Evolutionary conservation across 139 green algal genomes (phyloP).

Genomic region (Picochlorum sp.): DNA sequence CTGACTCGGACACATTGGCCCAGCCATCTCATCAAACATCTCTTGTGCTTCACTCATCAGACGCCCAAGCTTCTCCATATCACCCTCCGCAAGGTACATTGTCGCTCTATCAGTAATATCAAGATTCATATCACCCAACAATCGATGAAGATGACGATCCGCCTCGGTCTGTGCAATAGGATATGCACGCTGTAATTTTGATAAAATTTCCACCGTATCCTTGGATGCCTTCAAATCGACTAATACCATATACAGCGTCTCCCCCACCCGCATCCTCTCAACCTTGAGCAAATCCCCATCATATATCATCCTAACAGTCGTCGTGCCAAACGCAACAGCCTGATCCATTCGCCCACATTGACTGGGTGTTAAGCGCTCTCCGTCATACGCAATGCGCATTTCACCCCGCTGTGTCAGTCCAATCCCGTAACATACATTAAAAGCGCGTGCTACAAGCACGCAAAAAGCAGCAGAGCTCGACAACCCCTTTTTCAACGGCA

Average conservation of each 20-base stretch:
- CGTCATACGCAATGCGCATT: slow-evolving; percentile 64
- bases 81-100: slow-evolving; percentile 32
- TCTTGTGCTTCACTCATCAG: slow-evolving; percentile 53
- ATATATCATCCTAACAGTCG: slow-evolving; percentile 53
- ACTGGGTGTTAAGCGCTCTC: slow-evolving; percentile 57
- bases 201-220: slow-evolving; percentile 60
- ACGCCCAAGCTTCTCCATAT: slow-evolving; percentile 24
- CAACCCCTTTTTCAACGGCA: slow-evolving; percentile 62
- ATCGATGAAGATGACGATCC: slow-evolving; percentile 30
- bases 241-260: slow-evolving; percentile 33
- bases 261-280: slow-evolving; percentile 13
- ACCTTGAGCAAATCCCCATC: slow-evolving; percentile 45
- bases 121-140: slow-evolving; percentile 46
- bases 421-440: slow-evolving; percentile 45
- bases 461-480: slow-evolving; percentile 63
- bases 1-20: slow-evolving; percentile 49
- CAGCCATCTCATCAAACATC: slow-evolving; percentile 42
- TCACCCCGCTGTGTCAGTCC: slow-evolving; percentile 47
- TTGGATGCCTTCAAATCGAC: slow-evolving; percentile 44
- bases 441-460: slow-evolving; percentile 55
- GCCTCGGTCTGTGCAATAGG: slow-evolving; percentile 12
- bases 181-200: slow-evolving; percentile 44
- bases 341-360: slow-evolving; percentile 61
- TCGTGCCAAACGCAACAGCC: slow-evolving; percentile 51
- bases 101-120: slow-evolving; percentile 27